Percentiles rank a stretch among this genome's conserved stretches.
phyloP scores from a whole-genome alignment of 2,329 filamentous ascomycete species.

The Colletotrichum spinosum region DNA sequence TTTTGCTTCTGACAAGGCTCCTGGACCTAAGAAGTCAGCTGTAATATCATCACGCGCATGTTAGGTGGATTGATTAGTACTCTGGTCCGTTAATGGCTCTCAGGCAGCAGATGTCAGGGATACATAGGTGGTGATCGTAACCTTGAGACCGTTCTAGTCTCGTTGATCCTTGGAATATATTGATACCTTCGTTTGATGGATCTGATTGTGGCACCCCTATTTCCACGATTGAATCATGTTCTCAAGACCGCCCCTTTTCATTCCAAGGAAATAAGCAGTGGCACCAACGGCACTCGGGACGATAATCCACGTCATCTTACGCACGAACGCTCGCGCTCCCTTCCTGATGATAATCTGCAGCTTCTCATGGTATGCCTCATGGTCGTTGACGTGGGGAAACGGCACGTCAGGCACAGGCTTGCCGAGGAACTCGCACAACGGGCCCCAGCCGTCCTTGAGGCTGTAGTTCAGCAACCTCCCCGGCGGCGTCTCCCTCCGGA shows the following conservation, averaged over 20 bases:
- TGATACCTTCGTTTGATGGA: too few species aligned
- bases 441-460: conserved; percentile 48
- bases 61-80: too few species aligned
- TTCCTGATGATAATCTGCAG: conserved; percentile 17
- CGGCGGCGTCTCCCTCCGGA: conserved; percentile 9
- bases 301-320: background rate
- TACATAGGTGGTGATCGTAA: too few species aligned
- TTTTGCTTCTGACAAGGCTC: too few species aligned
- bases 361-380: conserved; percentile 24
- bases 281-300: background rate
- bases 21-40: too few species aligned
- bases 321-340: background rate
- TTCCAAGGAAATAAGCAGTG: conserved; percentile 1
- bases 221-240: background rate
- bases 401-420: conserved; percentile 44
- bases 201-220: background rate
- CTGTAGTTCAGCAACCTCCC: conserved; percentile 33
- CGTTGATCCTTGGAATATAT: too few species aligned
- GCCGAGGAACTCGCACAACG: conserved; percentile 50
- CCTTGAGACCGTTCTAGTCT: too few species aligned
- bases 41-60: too few species aligned
- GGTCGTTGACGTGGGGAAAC: conserved; percentile 39
- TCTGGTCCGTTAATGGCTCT: too few species aligned
- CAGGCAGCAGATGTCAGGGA: too few species aligned
- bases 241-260: background rate